phyloP scores from a whole-genome alignment of 2,329 filamentous ascomycete species.

The Claviceps monticola region DNA sequence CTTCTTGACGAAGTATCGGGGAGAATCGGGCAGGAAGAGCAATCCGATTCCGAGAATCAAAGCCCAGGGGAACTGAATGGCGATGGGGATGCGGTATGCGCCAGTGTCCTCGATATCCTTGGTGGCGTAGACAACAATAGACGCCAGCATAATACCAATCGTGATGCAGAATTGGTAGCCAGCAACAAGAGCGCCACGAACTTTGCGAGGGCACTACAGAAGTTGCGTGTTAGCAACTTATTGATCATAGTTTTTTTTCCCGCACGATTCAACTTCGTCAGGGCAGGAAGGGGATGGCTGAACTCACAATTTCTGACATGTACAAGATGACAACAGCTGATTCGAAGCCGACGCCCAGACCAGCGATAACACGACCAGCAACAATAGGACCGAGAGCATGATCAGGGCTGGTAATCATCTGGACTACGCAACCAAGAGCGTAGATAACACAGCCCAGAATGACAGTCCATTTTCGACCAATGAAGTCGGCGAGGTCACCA shows the following conservation, averaged over 20 bases:
- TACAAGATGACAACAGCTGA: conserved; percentile 72
- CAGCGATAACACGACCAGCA: conserved; percentile 60
- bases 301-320: conserved; percentile 65
- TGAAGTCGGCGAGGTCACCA: conserved; percentile 62
- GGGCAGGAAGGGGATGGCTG: no score
- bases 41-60: conserved; percentile 60
- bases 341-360: conserved; percentile 68
- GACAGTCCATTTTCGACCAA: conserved; percentile 60
- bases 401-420: conserved; percentile 38
- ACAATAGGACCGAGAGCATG: conserved; percentile 49
- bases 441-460: conserved; percentile 61
- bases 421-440: conserved; percentile 51
- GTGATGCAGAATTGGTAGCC: conserved; percentile 79
- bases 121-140: conserved; percentile 60
- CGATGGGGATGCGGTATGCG: conserved; percentile 70
- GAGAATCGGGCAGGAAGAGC: conserved; percentile 68
- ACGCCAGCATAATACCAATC: conserved; percentile 61
- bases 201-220: conserved; percentile 45
- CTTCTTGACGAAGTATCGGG: conserved; percentile 73
- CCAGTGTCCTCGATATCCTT: conserved; percentile 46
- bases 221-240: background rate
- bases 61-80: conserved; percentile 68
- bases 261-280: no score
- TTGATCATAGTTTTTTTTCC: background rate
- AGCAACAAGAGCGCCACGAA: conserved; percentile 64